Percentiles rank a stretch among this genome's conserved stretches.
Evolutionary conservation across 495 filamentous ascomycete genomes (phyloP).

Genomic region (Astrocystis sublimbata): DNA sequence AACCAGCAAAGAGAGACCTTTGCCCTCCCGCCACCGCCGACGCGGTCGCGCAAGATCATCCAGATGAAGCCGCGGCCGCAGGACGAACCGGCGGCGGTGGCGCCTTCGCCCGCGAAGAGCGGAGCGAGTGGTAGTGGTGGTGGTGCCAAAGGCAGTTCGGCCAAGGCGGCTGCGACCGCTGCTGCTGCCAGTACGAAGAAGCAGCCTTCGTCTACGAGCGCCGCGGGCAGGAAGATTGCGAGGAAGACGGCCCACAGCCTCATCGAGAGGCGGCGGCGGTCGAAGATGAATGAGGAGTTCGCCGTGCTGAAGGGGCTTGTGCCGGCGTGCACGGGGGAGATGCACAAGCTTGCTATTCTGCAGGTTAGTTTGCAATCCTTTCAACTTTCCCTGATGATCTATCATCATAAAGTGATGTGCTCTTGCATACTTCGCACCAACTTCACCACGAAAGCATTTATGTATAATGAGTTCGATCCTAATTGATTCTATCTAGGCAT

Average conservation of each 20-base stretch:
- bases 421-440: not conserved
- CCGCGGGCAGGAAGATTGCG: conserved; percentile 86
- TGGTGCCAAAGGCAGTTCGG: conserved; percentile 18
- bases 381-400: no score
- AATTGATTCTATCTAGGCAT: conserved; percentile 58
- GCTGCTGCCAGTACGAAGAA: conserved; percentile 67
- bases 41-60: conserved; percentile 91
- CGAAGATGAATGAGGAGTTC: conserved; percentile 99
- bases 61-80: conserved; percentile 81
- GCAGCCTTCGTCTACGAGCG: conserved; percentile 65
- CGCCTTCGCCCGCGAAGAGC: conserved; percentile 19
- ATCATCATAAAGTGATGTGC: no score
- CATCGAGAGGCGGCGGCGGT: conserved; percentile 86
- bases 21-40: conserved; percentile 87
- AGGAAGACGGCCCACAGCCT: conserved; percentile 95
- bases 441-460: not conserved
- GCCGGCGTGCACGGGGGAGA: conserved; percentile 86
- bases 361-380: conserved; percentile 59
- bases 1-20: conserved; percentile 59
- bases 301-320: conserved; percentile 92
- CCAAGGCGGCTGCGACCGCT: conserved; percentile 29
- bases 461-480: not conserved
- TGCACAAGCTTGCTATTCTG: conserved; percentile 97
- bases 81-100: conserved; percentile 24
- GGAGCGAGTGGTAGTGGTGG: not conserved